Evolutionary conservation across 2,329 filamentous ascomycete genomes (phyloP), one percentile per base, ranked within the genome.

Genomic region (Penicillium sp.): DNA sequence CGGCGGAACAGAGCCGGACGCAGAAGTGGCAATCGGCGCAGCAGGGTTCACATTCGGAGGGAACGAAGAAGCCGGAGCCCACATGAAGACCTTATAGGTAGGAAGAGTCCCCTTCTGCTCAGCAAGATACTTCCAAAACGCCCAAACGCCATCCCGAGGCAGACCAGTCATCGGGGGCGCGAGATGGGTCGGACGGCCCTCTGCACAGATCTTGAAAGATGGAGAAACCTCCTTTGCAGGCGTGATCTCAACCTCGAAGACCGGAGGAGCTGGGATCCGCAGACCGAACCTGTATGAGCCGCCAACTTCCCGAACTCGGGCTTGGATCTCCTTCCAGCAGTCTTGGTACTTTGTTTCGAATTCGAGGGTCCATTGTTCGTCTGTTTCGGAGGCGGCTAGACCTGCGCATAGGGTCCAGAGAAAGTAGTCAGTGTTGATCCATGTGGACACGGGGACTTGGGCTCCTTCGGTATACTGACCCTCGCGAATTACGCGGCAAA

Each of bases 381-480:
- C 31, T 1, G 29, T 18, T 10, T 13, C 18, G 22, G 27, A 34
- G 4, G 2, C n/a, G n/a, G 50, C 50, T 2, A 42, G 50, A 9
- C 36, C 44, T 10, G 44, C 44, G 27, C 36, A 53, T 7, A 42
- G n/a, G 27, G 9, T n/a, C 50, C 50, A 53, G 13, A 53, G 14
- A 27, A 53, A 53, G 38, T 53, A 48, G 38, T 53, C 42, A 18
- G 50, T 48, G 38, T 53, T 53, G n/a, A 43, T n/a, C 50, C 50
- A 53, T 10, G 34, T 47, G 3, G 48, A 45, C 4, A 50, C 24
- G 24, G 24, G 24, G 5, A 27, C 24, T 5, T 8, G 24, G 24
- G 24, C 24, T 27, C 24, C 24, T 8, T 27, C 24, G 24, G 5
- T 27, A 27, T 27, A 34, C 3, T 34, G 46, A 11, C 32, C 18